Percentiles rank a stretch among this genome's conserved stretches.
These are phyloP conservation scores for Thalassiosira sp. DNA, from an alignment of 352 stramenopile genomes.

Conservation along the genomic window DNA sequence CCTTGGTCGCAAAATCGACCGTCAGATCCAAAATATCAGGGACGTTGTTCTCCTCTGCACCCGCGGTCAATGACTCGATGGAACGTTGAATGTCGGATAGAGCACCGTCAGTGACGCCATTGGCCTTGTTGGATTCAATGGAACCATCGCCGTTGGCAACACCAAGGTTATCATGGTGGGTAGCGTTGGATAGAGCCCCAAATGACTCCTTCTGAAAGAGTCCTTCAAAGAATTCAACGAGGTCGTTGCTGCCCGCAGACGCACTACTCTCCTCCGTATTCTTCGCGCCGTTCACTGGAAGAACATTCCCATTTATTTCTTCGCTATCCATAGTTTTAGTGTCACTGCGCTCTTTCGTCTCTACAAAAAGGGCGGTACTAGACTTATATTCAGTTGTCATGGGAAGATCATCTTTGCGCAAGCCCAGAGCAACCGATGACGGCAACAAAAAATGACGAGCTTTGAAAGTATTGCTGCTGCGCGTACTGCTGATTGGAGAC, in stretches of 20 bases:
- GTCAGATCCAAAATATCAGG: slow-evolving; percentile 50
- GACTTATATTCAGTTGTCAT: neutral
- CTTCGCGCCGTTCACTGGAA: slow-evolving; percentile 3
- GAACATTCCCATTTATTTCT: slow-evolving; percentile 7
- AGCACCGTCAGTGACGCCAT: slow-evolving; percentile 16
- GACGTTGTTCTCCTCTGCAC: slow-evolving; percentile 25
- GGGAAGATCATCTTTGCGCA: neutral
- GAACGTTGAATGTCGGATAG: slow-evolving; percentile 51
- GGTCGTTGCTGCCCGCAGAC: slow-evolving; percentile 19
- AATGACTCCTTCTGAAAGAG: slow-evolving; percentile 39
- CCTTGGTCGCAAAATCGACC: slow-evolving; percentile 49
- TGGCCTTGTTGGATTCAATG: neutral
- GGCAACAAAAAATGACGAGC: too few species aligned
- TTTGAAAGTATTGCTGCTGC: slow-evolving; percentile 11
- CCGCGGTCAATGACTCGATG: slow-evolving; percentile 36
- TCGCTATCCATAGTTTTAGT: neutral
- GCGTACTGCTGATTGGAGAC: neutral
- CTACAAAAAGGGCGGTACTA: slow-evolving; percentile 22
- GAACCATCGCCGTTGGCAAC: slow-evolving; percentile 1
- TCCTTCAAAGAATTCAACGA: slow-evolving; percentile 45
- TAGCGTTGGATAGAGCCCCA: slow-evolving; percentile 3
- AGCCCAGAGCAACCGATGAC: neutral
- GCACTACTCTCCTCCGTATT: too few species aligned
- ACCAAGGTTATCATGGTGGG: neutral
- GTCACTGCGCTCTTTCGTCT: slow-evolving; percentile 31